Conservation (phyloP, 2,329 filamentous ascomycete genomes). For the Magnaporthiopsis incrustans region DNA sequence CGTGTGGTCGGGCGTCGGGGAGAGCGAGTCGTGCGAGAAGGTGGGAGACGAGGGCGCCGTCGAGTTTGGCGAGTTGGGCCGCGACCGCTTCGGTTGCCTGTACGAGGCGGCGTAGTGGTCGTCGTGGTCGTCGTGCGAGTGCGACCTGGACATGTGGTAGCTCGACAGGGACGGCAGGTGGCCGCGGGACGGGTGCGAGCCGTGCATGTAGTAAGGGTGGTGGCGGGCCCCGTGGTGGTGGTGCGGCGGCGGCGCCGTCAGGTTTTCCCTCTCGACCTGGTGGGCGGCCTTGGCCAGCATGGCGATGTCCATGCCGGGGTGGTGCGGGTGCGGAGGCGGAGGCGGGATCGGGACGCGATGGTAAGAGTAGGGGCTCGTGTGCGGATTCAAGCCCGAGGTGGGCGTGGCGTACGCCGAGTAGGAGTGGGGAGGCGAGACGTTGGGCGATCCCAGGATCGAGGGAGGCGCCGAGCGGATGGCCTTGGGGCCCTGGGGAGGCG, state of each 20-base stretch:
- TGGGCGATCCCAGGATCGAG: constrained; percentile 83
- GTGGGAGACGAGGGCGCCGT: constrained; percentile 94
- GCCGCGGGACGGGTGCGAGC: constrained; percentile 29
- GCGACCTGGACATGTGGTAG: constrained; percentile 91
- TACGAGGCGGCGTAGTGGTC: constrained; percentile 64
- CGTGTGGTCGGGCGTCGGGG: constrained; percentile 95
- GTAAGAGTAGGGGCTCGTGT: constrained; percentile 11
- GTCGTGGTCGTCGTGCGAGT: constrained; percentile 74
- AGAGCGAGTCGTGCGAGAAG: constrained; percentile 91
- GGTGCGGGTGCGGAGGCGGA: background rate
- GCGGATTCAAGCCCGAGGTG: constrained; percentile 26
- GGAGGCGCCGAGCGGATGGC: constrained; percentile 82
- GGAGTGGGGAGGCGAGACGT: constrained; percentile 89
- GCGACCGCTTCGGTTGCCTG: constrained; percentile 75
- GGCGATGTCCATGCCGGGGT: constrained; percentile 40
- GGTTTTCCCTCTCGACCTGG: constrained; percentile 53
- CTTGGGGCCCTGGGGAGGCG: constrained; percentile 64
- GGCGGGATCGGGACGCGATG: background rate
- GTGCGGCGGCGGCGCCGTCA: constrained; percentile 29
- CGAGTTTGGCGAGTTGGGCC: constrained; percentile 89
- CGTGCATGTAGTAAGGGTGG: constrained; percentile 40
- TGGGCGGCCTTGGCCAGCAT: constrained; percentile 53
- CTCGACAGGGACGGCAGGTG: constrained; percentile 70
- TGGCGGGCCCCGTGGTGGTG: constrained; percentile 38
- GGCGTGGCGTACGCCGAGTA: constrained; percentile 62